Conservation (phyloP, 139 green algal genomes). For the Picochlorum sp. region DNA sequence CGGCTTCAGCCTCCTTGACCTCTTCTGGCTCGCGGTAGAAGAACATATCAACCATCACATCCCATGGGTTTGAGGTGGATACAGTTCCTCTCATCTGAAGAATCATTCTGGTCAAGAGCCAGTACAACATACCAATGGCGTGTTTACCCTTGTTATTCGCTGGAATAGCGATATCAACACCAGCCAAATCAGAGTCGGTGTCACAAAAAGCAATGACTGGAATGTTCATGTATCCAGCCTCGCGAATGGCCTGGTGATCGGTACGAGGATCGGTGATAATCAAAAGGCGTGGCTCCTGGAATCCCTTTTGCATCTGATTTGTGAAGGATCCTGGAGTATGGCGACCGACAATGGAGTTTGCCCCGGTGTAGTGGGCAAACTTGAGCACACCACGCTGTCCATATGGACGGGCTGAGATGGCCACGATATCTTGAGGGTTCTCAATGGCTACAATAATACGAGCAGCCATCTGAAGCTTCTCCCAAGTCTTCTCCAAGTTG, state of each 20-base stretch:
- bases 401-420: slow-evolving; percentile 83
- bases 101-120: slow-evolving; percentile 94
- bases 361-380: slow-evolving; percentile 95
- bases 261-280: slow-evolving; percentile 91
- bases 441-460: slow-evolving; percentile 97
- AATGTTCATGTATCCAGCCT: slow-evolving; percentile 98
- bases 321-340: slow-evolving; percentile 99
- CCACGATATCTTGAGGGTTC: slow-evolving; percentile 79
- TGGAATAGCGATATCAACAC: slow-evolving; percentile 97
- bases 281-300: slow-evolving; percentile 94
- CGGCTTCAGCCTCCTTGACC: slow-evolving; percentile 34
- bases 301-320: slow-evolving; percentile 97
- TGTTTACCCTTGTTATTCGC: slow-evolving; percentile 99
- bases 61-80: slow-evolving; percentile 60
- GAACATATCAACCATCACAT: slow-evolving; percentile 98
- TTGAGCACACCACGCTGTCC: slow-evolving; percentile 97
- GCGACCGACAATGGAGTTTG: slow-evolving; percentile 85
- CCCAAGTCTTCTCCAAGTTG: slow-evolving; percentile 98
- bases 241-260: slow-evolving; percentile 93
- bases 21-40: slow-evolving; percentile 94
- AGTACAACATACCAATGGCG: slow-evolving; percentile 94
- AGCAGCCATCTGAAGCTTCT: slow-evolving; percentile 98
- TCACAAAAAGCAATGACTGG: slow-evolving; percentile 99
- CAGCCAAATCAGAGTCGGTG: slow-evolving; percentile 81
- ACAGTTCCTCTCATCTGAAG: slow-evolving; percentile 94